Evolutionary conservation across 1,284 basidiomycete genomes (phyloP), one percentile per base, ranked within the genome.

Genomic region (Papiliotrema nemorosa): DNA sequence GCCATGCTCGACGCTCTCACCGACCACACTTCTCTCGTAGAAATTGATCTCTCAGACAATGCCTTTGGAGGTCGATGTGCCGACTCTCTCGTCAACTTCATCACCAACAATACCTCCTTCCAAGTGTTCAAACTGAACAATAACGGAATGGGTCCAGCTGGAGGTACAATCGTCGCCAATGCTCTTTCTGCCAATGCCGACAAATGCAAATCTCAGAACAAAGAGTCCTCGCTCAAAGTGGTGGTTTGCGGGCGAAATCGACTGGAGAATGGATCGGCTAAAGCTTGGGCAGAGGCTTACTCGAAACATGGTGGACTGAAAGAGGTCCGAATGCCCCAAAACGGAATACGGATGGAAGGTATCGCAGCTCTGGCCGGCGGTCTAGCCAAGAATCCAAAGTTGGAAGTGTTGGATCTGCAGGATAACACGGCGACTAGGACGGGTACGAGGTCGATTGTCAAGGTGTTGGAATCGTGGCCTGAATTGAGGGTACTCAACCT

Each of bases 61-160:
- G 94, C 94, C 5, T 97, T 97, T 61, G 94, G 94, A 33, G 92
- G 91, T 27, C 85, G 94, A 63, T 93, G 89, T 36, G 91, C 94
- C 16, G 90, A 96, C 65, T 90, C 93, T 39, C 88, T 98, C 77
- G 90, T 93, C 43, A 85, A 87, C 40, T 88, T 96, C 78, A 83
- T 96, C 62, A 82, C 82, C 47, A 78, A 84, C 63, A 94, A 90
- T 72, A 84, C 83, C 47, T 81, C 80, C 56, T 83, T 92, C 76
- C 82, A 86, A 66, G 80, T 90, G 51, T 83, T 98, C 69, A 88
- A 86, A 66, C 83, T 98, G 57, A 96, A 90, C 77, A 98, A 98
- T 79, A 98, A 97, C 74, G 94, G 94, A 27, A 83, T 98, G 29
- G 96, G 96, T n/a, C 87, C 90, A 22, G 84, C 82, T 10, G 96